Evolutionary conservation across 2,329 filamentous ascomycete genomes (phyloP), one percentile per base, ranked within the genome.

Genomic region (Gliomastix tumulicola): DNA sequence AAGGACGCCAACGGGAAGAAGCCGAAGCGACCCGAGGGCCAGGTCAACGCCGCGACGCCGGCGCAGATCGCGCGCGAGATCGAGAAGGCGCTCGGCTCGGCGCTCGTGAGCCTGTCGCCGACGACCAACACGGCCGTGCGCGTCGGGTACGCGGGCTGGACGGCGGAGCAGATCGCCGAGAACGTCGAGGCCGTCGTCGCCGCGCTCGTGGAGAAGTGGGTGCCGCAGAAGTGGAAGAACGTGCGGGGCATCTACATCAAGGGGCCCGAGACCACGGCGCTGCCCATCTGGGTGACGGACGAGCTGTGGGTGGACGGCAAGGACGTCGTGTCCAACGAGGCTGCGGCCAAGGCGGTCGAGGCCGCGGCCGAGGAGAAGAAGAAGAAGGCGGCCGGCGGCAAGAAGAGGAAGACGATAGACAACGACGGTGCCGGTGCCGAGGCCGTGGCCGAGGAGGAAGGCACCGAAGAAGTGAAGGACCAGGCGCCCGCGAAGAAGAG

Each of bases 201-300:
- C 31, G 74, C 71, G 4, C 62, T 96, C 51, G 78, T 88, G 7
- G 80, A 85, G 43, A 88, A 84, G 59, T 85, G 83, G 55, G 79
- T 96, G 32, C 79, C 88, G 15, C 82, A 90, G 57, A 82, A 88
- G 52, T 96, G 89, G 88, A 78, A 77, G 52, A 92, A 90, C 57
- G 74, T 97, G 44, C 82, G 82, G 60, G 77, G 78, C 44, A 67
- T 98, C 43, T 88, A 94, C 60, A 73, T 98, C 69, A 98, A 97
- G 73, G 87, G 88, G 4, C 83, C 87, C 20, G 80, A 86, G 54
- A 95, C 90, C 5, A 83, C 82, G 42, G 84, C 90, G 8, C 71
- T 98, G 53, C 92, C 92, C n/a, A 81, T 98, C 55, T 98, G 88
- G 86, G 67, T 95, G 55, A 85, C 90, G 5, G 83, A 88, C 48